Conservation (phyloP, 805 yeast species). For the Nakazawaea ishiwadae region DNA sequence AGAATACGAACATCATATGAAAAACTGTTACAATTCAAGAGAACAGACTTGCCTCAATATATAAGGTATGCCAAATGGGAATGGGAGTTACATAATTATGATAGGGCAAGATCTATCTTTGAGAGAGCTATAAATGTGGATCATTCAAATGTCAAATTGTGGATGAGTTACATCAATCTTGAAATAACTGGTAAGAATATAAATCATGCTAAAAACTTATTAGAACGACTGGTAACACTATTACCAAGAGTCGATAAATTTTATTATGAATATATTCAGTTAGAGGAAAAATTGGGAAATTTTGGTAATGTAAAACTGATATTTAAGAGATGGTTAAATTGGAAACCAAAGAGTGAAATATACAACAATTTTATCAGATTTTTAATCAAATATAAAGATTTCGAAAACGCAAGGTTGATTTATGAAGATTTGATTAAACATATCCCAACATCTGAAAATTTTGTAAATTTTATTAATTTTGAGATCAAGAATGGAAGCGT, state of each 20-base stretch:
- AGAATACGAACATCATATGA: slow-evolving; percentile 80
- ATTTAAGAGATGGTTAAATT: slow-evolving; percentile 74
- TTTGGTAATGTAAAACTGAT: slow-evolving; percentile 55
- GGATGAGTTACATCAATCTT: slow-evolving; percentile 78
- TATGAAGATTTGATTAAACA: slow-evolving; percentile 51
- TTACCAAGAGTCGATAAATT: slow-evolving; percentile 80
- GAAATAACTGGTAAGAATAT: slow-evolving; percentile 70
- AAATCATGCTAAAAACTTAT: slow-evolving; percentile 83
- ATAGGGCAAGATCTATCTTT: slow-evolving; percentile 79
- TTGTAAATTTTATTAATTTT: slow-evolving; percentile 74
- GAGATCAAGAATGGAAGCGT: slow-evolving; percentile 50
- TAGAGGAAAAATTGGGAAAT: slow-evolving; percentile 76
- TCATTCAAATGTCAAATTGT: slow-evolving; percentile 69
- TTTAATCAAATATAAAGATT: slow-evolving; percentile 56
- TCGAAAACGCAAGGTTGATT: slow-evolving; percentile 51
- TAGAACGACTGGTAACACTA: slow-evolving; percentile 70
- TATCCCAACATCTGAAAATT: slow-evolving; percentile 50
- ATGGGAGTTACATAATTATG: slow-evolving; percentile 68
- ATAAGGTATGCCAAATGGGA: slow-evolving; percentile 89
- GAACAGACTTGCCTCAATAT: slow-evolving; percentile 86
- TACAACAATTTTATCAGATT: slow-evolving; percentile 75
- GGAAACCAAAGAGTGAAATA: slow-evolving; percentile 63
- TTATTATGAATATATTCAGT: slow-evolving; percentile 79
- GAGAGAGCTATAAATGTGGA: slow-evolving; percentile 84
- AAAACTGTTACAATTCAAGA: slow-evolving; percentile 78